phyloP scores from a whole-genome alignment of 768 basidiomycete genomes.

The Neoboletus subvelutipes region DNA sequence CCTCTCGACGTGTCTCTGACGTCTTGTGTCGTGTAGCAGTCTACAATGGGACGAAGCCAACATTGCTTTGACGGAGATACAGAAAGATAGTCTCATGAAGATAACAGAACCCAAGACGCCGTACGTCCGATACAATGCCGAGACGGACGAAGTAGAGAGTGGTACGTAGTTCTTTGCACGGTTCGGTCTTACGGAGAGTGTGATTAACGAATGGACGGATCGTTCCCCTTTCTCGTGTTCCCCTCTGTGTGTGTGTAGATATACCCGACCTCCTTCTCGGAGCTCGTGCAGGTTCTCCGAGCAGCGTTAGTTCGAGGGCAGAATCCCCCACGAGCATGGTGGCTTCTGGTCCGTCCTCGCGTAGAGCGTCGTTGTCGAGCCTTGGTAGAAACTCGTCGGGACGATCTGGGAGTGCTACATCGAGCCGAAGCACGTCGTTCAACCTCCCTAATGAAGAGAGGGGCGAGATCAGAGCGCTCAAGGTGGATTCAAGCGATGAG shows the following conservation, averaged over 20 bases:
- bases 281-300: constrained; percentile 34
- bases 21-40: constrained; percentile 40
- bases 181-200: neutral
- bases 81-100: constrained; percentile 97
- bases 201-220: neutral
- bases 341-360: constrained; percentile 67
- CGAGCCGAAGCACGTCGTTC: constrained; percentile 82
- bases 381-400: constrained; percentile 51
- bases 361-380: constrained; percentile 73
- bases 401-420: constrained; percentile 61
- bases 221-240: neutral
- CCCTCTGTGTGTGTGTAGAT: constrained; percentile 44
- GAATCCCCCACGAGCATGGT: constrained; percentile 61
- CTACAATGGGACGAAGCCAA: constrained; percentile 97
- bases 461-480: constrained; percentile 52
- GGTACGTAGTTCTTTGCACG: constrained; percentile 46
- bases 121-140: constrained; percentile 87
- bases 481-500: constrained; percentile 45
- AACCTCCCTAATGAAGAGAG: constrained; percentile 71
- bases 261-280: constrained; percentile 76
- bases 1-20: neutral
- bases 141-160: constrained; percentile 81
- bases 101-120: constrained; percentile 98
- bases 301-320: constrained; percentile 42
- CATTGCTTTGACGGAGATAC: constrained; percentile 85